These are phyloP conservation scores for Heliamphora pulchella DNA, from an alignment of 179 eudicot species.

Conservation along the genomic window DNA sequence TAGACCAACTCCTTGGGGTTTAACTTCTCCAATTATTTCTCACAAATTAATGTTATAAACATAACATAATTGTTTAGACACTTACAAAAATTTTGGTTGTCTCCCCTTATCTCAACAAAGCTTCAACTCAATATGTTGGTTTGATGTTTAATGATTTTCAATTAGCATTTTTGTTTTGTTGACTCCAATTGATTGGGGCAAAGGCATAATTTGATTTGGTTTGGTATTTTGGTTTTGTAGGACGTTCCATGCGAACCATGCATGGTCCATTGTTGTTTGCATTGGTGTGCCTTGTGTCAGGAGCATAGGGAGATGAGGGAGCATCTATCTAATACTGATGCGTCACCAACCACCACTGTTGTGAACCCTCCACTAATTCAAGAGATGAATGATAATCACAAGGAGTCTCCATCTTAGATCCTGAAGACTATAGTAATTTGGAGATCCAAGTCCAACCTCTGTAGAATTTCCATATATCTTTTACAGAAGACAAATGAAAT, in stretches of 20 bases:
- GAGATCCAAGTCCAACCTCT: constrained; percentile 27
- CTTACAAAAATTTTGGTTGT: neutral
- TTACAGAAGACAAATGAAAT: neutral
- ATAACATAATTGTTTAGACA: neutral
- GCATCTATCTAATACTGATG: constrained; percentile 32
- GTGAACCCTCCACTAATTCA: constrained; percentile 53
- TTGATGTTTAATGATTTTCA: no score
- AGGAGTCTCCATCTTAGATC: constrained; percentile 23
- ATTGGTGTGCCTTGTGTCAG: constrained; percentile 78
- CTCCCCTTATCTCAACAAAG: neutral
- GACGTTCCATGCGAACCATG: constrained; percentile 71
- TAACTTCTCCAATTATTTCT: no score
- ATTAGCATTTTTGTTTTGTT: no score
- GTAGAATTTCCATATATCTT: constrained; percentile 14
- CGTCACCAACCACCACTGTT: constrained; percentile 23
- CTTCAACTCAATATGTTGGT: constrained; percentile 1
- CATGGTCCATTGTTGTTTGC: constrained; percentile 63
- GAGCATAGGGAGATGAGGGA: constrained; percentile 66
- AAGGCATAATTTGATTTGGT: no score
- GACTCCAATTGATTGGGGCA: no score
- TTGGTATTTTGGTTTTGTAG: constrained; percentile 23
- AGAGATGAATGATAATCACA: constrained; percentile 42
- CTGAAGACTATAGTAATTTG: constrained; percentile 23
- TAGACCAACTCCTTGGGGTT: no score
- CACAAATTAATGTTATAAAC: no score